Evolutionary conservation across 331 rosid genomes (phyloP), one percentile per base, ranked within the genome.

Genomic region (Pyrus hybrid): DNA sequence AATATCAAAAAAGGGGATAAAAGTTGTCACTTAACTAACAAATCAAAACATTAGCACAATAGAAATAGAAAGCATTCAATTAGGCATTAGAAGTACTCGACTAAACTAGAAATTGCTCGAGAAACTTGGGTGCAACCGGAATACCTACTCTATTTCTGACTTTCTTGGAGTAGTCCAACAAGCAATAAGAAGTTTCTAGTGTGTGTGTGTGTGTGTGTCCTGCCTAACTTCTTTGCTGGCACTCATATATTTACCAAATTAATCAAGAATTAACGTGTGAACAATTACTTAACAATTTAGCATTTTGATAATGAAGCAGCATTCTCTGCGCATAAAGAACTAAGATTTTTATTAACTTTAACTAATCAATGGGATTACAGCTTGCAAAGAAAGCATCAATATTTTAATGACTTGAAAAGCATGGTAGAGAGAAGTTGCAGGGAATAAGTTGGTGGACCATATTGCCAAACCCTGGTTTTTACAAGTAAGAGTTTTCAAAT

Each of bases 301-400:
- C 22, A 63, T 57, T 71, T 41, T 12, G 58, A 30, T 69, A 56
- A 30, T 66, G 67, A 68, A 66, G 12, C 77, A 23, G 28, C 81
- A 82, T 73, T 87, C 71, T 33, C 13, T 65, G 8, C 13, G 18
- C 17, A 25, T 33, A 14, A 32, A 57, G 29, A 33, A 0, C 8
- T 32, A 9, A 57, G 1, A 57, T 37, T 29, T 33, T 26, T 32
- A 61, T 58, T 5, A 73, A 23, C 26, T 37, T 37, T 25, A 41
- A 37, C 12, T 60, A 61, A 47, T 29, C 70, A 64, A 79, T 73
- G 74, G 71, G 84, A 76, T 81, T 76, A 87, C 88, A 86, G 88
- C 88, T 12, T 21, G 64, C 63, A 58, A 65, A 63, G 74, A 76
- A 77, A 79, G 71, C 66, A 79, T 41, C n/a, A 16, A 7, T 1